phyloP scores from a whole-genome alignment of 129 eudicot species.

The Artemisia annua region DNA sequence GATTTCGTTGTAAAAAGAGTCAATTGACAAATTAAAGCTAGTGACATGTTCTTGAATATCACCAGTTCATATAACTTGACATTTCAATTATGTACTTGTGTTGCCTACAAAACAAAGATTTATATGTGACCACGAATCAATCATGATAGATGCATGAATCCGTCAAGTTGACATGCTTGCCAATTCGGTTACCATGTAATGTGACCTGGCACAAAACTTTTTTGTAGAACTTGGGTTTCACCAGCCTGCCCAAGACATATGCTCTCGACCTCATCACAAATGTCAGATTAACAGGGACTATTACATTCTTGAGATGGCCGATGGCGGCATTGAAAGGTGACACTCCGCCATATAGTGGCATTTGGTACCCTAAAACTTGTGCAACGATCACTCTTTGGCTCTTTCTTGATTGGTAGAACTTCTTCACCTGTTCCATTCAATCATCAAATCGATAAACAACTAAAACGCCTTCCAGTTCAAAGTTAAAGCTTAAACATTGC shows the following conservation, averaged over 20 bases:
- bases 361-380: slow-evolving; percentile 55
- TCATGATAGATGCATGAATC: slow-evolving; percentile 59
- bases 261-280: slow-evolving; percentile 79
- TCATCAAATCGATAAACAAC: slow-evolving; percentile 20
- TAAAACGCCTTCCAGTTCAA: slow-evolving; percentile 4
- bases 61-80: slow-evolving; percentile 21
- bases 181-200: slow-evolving; percentile 65
- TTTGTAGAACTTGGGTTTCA: slow-evolving; percentile 75
- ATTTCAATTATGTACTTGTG: slow-evolving; percentile 31
- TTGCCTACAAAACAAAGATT: slow-evolving; percentile 1
- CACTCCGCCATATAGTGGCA: slow-evolving; percentile 81
- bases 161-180: slow-evolving; percentile 58
- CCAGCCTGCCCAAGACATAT: slow-evolving; percentile 77
- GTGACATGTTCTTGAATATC: neutral
- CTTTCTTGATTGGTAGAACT: slow-evolving; percentile 74
- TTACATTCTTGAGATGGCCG: slow-evolving; percentile 42
- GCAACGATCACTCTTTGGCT: slow-evolving; percentile 43
- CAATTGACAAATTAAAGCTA: neutral
- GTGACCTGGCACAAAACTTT: slow-evolving; percentile 60
- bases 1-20: neutral
- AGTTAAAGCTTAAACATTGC: neutral
- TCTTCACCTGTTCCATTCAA: slow-evolving; percentile 50
- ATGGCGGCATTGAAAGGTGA: slow-evolving; percentile 53
- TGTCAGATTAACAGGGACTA: slow-evolving; percentile 72
- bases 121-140: slow-evolving; percentile 19